Evolutionary conservation across 192 early-diverging fungal species (phyloP).

Genomic region (Haplosporangium gracile): DNA sequence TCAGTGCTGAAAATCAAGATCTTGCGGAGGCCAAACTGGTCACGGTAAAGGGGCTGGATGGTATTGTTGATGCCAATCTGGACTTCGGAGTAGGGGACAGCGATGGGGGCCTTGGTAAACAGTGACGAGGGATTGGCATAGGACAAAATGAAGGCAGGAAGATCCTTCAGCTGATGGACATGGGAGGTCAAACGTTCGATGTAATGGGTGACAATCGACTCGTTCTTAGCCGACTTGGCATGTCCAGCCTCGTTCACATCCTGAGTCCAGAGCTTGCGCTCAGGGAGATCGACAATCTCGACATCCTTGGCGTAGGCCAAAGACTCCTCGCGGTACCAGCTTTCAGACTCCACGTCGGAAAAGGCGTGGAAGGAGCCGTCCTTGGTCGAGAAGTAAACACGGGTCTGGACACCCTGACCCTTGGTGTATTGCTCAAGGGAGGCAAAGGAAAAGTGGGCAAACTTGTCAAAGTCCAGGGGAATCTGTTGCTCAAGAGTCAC

Average conservation of each 20-base stretch:
- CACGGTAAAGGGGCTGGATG: conserved; percentile 61
- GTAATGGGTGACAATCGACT: conserved; percentile 73
- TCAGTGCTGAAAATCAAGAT: conserved; percentile 84
- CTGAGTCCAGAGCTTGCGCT: conserved; percentile 73
- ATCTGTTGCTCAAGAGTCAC: conserved; percentile 31
- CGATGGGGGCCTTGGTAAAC: conserved; percentile 35
- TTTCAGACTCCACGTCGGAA: conserved; percentile 55
- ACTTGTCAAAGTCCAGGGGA: conserved; percentile 24
- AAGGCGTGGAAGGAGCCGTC: conserved; percentile 72
- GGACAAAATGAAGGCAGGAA: conserved; percentile 58
- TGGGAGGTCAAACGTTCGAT: conserved; percentile 70
- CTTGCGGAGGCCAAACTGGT: conserved; percentile 89
- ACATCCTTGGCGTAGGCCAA: conserved; percentile 77
- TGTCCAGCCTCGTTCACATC: conserved; percentile 78
- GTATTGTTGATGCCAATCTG: conserved; percentile 40
- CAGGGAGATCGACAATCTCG: conserved; percentile 89
- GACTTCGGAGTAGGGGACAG: conserved; percentile 35
- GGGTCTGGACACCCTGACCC: conserved; percentile 54
- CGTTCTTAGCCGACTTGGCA: conserved; percentile 54
- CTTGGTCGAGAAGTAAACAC: conserved; percentile 67
- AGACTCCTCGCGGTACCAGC: conserved; percentile 92
- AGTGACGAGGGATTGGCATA: conserved; percentile 46
- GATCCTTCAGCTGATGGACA: conserved; percentile 63
- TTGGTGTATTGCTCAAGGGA: conserved; percentile 44
- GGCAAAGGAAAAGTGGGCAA: conserved; percentile 30